Conservation (phyloP, 2,329 filamentous ascomycete genomes). For the Alternaria gansuensis region DNA sequence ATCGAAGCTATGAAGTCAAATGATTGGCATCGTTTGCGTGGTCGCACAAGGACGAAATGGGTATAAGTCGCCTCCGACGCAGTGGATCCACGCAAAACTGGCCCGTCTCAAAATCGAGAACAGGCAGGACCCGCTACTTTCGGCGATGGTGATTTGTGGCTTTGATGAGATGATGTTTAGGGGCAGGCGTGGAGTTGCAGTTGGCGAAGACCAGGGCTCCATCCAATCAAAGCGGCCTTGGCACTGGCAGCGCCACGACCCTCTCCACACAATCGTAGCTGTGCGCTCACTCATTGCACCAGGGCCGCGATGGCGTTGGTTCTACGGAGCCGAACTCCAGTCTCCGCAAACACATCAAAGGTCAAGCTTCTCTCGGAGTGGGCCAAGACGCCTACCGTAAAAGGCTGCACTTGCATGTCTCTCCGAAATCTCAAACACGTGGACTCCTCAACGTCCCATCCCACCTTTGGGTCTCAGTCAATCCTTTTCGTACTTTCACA, state of each 20-base stretch:
- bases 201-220: constrained; percentile 1
- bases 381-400: constrained; percentile 11
- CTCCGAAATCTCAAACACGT: constrained; percentile 14
- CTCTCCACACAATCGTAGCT: constrained; percentile 4
- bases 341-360: constrained; percentile 8
- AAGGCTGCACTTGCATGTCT: constrained; percentile 13
- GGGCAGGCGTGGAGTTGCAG: constrained; percentile 7
- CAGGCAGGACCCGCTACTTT: neutral
- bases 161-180: constrained; percentile 8
- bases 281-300: constrained; percentile 7
- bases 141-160: neutral
- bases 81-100: constrained; percentile 9
- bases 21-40: constrained; percentile 1
- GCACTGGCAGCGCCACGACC: constrained; percentile 8
- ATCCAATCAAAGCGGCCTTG: constrained; percentile 5
- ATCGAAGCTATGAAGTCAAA: constrained; percentile 3
- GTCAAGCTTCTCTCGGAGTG: constrained; percentile 11
- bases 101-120: constrained; percentile 6
- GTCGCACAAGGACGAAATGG: constrained; percentile 1
- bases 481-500: constrained; percentile 14
- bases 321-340: constrained; percentile 4
- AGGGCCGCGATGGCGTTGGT: constrained; percentile 8
- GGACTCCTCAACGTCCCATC: constrained; percentile 14
- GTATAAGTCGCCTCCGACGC: constrained; percentile 6
- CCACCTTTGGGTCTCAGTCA: neutral